phyloP scores from a whole-genome alignment of 495 filamentous ascomycete genomes.

The Penicillium turbatum region DNA sequence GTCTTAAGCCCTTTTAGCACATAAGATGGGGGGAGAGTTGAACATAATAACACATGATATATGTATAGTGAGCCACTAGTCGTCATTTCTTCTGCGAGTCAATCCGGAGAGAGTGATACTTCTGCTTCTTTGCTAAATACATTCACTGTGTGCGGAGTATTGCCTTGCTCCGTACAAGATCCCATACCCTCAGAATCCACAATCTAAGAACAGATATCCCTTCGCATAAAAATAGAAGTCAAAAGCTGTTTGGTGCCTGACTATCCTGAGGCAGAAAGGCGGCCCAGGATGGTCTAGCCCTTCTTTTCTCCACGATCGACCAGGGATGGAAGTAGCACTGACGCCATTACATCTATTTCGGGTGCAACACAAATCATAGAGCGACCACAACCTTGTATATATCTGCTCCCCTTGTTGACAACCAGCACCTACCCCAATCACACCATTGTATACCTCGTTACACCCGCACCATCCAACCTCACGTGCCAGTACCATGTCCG shows the following conservation, averaged over 20 bases:
- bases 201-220: too few relatives aligned
- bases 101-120: too few relatives aligned
- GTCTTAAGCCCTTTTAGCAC: too few relatives aligned
- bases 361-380: constrained; percentile 7
- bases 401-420: constrained; percentile 1
- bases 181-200: too few relatives aligned
- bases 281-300: constrained; percentile 22
- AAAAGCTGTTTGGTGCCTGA: not conserved
- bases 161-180: too few relatives aligned
- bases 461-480: not conserved
- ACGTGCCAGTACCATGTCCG: constrained; percentile 20
- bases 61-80: too few relatives aligned
- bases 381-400: constrained; percentile 1
- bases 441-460: not conserved
- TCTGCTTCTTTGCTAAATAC: too few relatives aligned
- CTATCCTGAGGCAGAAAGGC: constrained; percentile 1
- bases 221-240: not conserved
- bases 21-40: too few relatives aligned
- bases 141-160: too few relatives aligned
- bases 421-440: not conserved
- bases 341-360: constrained; percentile 22
- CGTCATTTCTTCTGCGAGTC: too few relatives aligned
- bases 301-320: constrained; percentile 28
- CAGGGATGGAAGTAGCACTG: constrained; percentile 19
- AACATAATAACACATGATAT: too few relatives aligned